Evolutionary conservation across 83 land plant species (phyloP).

Genomic region (Isoetes engelmannii): DNA sequence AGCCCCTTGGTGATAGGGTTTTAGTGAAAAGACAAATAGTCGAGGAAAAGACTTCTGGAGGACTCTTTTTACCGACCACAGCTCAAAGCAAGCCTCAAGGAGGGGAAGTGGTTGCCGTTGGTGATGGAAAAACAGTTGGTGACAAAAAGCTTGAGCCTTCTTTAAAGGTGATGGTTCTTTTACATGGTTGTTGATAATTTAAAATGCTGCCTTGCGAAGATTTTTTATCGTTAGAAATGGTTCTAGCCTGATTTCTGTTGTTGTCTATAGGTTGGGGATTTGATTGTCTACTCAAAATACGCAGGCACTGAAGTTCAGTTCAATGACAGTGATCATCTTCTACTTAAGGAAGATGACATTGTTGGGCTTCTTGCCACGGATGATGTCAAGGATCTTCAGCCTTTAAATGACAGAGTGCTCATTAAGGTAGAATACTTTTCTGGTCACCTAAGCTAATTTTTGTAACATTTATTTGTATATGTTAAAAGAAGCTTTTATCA

Average conservation of each 20-base stretch:
- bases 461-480: too few species aligned
- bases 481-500: background rate
- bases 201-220: too few species aligned
- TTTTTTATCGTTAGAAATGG: too few species aligned
- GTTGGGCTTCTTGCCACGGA: slow-evolving; percentile 76
- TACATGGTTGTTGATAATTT: too few species aligned
- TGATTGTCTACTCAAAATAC: slow-evolving; percentile 82
- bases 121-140: slow-evolving; percentile 63
- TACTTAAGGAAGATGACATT: slow-evolving; percentile 79
- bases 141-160: slow-evolving; percentile 45
- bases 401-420: slow-evolving; percentile 72
- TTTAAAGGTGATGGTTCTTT: slow-evolving; percentile 40
- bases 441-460: too few species aligned
- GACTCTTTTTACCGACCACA: slow-evolving; percentile 63
- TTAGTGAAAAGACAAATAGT: slow-evolving; percentile 51
- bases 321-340: slow-evolving; percentile 59
- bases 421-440: slow-evolving; percentile 43
- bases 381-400: slow-evolving; percentile 78
- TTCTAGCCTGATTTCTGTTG: too few species aligned
- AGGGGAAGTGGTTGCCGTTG: slow-evolving; percentile 84
- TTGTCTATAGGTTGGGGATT: slow-evolving; percentile 47
- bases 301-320: slow-evolving; percentile 85
- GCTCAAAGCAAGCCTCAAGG: slow-evolving; percentile 71
- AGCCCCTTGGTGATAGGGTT: slow-evolving; percentile 76
- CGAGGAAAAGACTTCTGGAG: slow-evolving; percentile 64